Evolutionary conservation across 2,329 filamentous ascomycete genomes (phyloP), one percentile per base, ranked within the genome.

Genomic region (Diaporthe sp.): DNA sequence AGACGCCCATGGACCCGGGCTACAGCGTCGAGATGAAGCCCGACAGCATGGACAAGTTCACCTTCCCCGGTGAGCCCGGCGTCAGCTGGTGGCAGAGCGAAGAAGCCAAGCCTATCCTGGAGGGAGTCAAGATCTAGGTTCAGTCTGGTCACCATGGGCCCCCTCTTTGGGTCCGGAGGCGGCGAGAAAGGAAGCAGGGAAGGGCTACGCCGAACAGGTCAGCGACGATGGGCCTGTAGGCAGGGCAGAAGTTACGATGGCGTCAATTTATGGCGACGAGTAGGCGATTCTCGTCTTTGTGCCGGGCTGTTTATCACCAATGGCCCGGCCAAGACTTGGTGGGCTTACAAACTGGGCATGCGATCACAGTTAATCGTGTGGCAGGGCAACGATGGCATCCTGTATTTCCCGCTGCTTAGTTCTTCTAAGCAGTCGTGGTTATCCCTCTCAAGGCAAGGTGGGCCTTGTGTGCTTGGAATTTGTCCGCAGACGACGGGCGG

Each of bases 1-100:
- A 94, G 78, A 98, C 96, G 1, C 95, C 96, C 0, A 92, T 86
- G 77, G 92, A 95, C 82, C 89, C 95, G 0, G 95, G 95, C 0
- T 98, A 98, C 84, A 96, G 94, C 81, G 95, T 98, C 3, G 95
- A 98, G 90, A 97, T 98, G 95, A 96, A 94, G 90, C 85, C 91
- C 4, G 94, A 92, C 78, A 97, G 94, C 82, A 97, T 97, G 95
- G 94, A 95, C 77, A 84, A 84, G 78, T 98, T 89, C 82, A 89
- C 89, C 67, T 98, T 91, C 82, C 95, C 95, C 1, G 95, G 95
- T 10, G 90, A 92, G 80, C 88, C 92, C 76, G 93, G 92, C 5
- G 92, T 94, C 78, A 94, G 94, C 81, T 98, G 95, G 94, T 97
- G 95, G 95, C 92, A 86, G 84, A 93, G 89, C 64, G 93, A 95